Conservation (phyloP, 768 basidiomycete genomes). For the Tricholomella constricta region DNA sequence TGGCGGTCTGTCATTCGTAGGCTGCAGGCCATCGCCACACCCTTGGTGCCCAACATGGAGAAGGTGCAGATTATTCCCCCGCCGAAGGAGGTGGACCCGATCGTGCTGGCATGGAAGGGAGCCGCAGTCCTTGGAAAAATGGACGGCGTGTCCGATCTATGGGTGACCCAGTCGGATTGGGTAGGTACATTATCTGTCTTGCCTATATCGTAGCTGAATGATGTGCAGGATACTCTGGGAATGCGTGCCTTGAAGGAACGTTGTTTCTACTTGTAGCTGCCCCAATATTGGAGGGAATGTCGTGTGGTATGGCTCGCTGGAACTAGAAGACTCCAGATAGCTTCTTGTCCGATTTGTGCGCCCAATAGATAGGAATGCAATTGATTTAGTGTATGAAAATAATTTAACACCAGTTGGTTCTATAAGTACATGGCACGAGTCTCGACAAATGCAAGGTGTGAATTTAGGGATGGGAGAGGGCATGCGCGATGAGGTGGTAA, state of each 20-base stretch:
- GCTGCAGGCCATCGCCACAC: constrained; percentile 81
- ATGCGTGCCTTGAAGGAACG: constrained; percentile 82
- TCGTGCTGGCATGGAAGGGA: constrained; percentile 93
- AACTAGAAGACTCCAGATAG: constrained; percentile 14
- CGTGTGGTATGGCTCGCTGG: constrained; percentile 1
- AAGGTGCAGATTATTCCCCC: constrained; percentile 93
- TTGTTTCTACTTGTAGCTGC: constrained; percentile 68
- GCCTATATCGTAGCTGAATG: constrained; percentile 7
- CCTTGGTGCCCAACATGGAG: constrained; percentile 80
- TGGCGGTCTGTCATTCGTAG: constrained; percentile 38
- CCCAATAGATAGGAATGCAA: constrained; percentile 5
- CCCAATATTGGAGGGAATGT: constrained; percentile 1
- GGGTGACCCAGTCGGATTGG: constrained; percentile 89
- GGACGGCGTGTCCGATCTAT: constrained; percentile 87
- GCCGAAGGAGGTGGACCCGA: constrained; percentile 90
- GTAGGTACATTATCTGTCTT: constrained; percentile 41
- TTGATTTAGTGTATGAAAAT: constrained; percentile 1
- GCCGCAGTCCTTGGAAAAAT: constrained; percentile 89
- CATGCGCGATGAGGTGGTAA: background rate
- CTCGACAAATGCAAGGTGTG: background rate
- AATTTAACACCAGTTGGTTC: constrained; percentile 8
- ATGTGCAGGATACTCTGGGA: constrained; percentile 66
- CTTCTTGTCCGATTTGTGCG: constrained; percentile 8
- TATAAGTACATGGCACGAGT: constrained; percentile 13
- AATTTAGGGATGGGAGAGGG: background rate